Evolutionary conservation across 768 basidiomycete genomes (phyloP).

Genomic region (Mycena vulgaris): DNA sequence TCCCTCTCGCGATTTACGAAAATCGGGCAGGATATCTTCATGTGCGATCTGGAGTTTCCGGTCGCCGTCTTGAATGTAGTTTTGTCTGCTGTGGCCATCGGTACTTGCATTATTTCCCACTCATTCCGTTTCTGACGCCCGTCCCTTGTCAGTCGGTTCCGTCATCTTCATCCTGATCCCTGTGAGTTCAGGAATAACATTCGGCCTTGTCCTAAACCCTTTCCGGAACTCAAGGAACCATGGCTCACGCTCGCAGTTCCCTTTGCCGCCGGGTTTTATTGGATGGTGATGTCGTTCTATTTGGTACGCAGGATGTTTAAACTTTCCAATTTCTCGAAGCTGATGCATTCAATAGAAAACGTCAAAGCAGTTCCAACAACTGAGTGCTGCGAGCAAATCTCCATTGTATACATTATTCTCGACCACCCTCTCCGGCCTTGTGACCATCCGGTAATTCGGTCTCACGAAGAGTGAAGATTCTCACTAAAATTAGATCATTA

Average conservation of each 20-base stretch:
- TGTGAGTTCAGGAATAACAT: neutral
- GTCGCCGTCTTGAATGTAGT: constrained; percentile 6
- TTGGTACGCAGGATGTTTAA: neutral
- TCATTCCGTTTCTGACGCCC: neutral
- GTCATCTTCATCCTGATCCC: constrained; percentile 24
- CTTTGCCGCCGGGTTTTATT: constrained; percentile 17
- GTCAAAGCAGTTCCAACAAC: constrained; percentile 29
- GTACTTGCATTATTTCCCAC: neutral
- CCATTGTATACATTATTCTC: constrained; percentile 32
- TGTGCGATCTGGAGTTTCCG: constrained; percentile 28
- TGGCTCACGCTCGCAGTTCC: constrained; percentile 20
- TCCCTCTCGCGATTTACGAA: neutral
- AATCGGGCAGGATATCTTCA: constrained; percentile 25
- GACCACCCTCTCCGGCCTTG: constrained; percentile 26
- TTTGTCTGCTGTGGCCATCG: neutral
- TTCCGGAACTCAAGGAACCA: constrained; percentile 3
- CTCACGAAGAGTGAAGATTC: neutral
- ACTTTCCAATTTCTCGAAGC: neutral
- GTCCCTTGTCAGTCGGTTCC: constrained; percentile 12
- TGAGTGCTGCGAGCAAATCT: constrained; percentile 25
- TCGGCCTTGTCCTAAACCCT: neutral
- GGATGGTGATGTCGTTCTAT: constrained; percentile 27
- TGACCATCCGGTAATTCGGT: constrained; percentile 19
- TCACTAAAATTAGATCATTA: neutral
- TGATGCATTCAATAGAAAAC: constrained; percentile 8